Base-by-base conservation (phyloP, 345 rosid species). In the Ailanthus altissimus region DNA sequence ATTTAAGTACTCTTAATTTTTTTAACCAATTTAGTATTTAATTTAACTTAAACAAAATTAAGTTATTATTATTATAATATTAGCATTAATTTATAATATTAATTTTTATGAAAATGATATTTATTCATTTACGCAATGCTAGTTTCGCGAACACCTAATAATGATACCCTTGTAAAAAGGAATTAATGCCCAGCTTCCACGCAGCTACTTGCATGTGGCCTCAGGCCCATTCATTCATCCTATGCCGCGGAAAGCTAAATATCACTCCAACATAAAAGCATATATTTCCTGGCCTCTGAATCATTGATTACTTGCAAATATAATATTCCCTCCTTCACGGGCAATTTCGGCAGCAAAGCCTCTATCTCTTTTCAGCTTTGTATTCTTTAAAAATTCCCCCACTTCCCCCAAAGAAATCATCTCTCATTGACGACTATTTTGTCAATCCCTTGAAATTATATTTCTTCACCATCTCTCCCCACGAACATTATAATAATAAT, bases 401-500 rank as follows among this genome's bases (percentile, higher is more conserved):
- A n/a, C n/a, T n/a, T n/a, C n/a, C n/a, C n/a, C n/a, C n/a, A n/a
- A n/a, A n/a, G n/a, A n/a, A n/a, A n/a, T n/a, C n/a, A n/a, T n/a
- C n/a, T n/a, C n/a, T n/a, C n/a, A n/a, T n/a, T n/a, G n/a, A n/a
- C n/a, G n/a, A n/a, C n/a, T n/a, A n/a, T n/a, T n/a, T n/a, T 8
- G 26, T 53, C 10, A 40, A 32, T 72, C 62, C 20, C 10, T 10
- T 16, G 20, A 4, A 51, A 38, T 67, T 62, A 7, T 23, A 54
- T 63, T 20, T 46, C 59, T 45, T 58, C 66, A 16, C 36, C 18
- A 43, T 68, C 58, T 67, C 66, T 40, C 45, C 28, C 43, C 40
- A 12, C 49, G 45, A 53, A 66, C 26, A 69, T 54, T 18, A 32
- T 42, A 67, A 8, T 51, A 46, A 84, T 9, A 3, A 77, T 86